Evolutionary conservation across 1,284 basidiomycete species (phyloP).

Genomic region (Schizophyllum commune): DNA sequence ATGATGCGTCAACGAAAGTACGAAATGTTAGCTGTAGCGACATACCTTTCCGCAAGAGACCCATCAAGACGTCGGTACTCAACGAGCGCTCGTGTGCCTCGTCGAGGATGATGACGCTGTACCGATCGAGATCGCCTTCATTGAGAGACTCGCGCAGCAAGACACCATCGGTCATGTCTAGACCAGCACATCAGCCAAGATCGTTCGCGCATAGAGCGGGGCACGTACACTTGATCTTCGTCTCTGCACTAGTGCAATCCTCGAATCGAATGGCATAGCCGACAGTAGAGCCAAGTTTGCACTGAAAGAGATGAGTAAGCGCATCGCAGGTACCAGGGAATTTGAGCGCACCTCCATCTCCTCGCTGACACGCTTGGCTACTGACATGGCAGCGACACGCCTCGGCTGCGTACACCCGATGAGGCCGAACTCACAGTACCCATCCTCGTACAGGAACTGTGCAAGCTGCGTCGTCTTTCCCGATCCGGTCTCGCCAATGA

Average conservation of each 20-base stretch:
- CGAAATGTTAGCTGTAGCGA: no score
- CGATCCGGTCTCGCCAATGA: slow-evolving; percentile 94
- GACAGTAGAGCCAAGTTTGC: slow-evolving; percentile 81
- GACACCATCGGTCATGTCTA: slow-evolving; percentile 98
- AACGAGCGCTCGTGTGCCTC: slow-evolving; percentile 96
- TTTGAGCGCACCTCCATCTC: slow-evolving; percentile 62
- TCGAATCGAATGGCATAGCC: slow-evolving; percentile 98
- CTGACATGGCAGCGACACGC: slow-evolving; percentile 97
- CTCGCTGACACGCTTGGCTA: slow-evolving; percentile 97
- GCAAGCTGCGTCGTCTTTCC: slow-evolving; percentile 92
- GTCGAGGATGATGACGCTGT: slow-evolving; percentile 93
- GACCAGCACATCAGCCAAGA: slow-evolving; percentile 5
- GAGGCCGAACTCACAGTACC: slow-evolving; percentile 83
- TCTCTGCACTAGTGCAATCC: slow-evolving; percentile 88
- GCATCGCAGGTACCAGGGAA: not conserved
- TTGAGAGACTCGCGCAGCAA: slow-evolving; percentile 92
- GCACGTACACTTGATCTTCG: slow-evolving; percentile 86
- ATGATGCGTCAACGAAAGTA: slow-evolving; percentile 7
- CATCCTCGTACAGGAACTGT: slow-evolving; percentile 94
- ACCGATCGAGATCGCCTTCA: slow-evolving; percentile 91
- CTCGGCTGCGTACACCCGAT: slow-evolving; percentile 96
- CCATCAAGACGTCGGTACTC: slow-evolving; percentile 97
- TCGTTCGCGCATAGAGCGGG: not conserved
- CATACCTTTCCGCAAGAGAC: slow-evolving; percentile 86
- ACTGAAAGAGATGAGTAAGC: slow-evolving; percentile 31